These are phyloP conservation scores for Hericium erinaceus DNA, from an alignment of 768 basidiomycete species.

Conservation along the genomic window DNA sequence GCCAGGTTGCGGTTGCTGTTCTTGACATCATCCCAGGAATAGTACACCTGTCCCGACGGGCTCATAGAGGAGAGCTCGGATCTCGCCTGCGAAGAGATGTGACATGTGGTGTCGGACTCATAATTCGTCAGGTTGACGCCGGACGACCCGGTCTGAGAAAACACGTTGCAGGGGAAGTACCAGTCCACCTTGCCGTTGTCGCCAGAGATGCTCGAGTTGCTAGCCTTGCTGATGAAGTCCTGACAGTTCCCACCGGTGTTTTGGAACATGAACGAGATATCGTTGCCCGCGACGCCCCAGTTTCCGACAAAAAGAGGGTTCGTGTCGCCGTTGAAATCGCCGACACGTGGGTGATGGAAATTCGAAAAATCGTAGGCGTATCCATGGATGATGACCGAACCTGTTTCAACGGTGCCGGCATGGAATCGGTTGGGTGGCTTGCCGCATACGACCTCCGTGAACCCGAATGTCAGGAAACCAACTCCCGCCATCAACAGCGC, in stretches of 20 bases:
- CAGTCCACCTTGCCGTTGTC: slow-evolving; percentile 61
- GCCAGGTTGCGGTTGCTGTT: slow-evolving; percentile 69
- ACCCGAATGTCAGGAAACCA: slow-evolving; percentile 97
- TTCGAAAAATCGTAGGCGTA: slow-evolving; percentile 85
- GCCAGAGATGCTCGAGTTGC: slow-evolving; percentile 62
- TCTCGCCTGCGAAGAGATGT: slow-evolving; percentile 48
- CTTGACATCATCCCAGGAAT: slow-evolving; percentile 81
- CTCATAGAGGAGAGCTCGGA: slow-evolving; percentile 37
- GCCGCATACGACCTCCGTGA: slow-evolving; percentile 90
- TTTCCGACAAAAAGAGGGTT: slow-evolving; percentile 76
- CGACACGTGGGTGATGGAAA: slow-evolving; percentile 75
- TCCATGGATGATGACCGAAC: slow-evolving; percentile 89
- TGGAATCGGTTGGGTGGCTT: slow-evolving; percentile 77
- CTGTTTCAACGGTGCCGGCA: slow-evolving; percentile 64
- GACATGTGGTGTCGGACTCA: slow-evolving; percentile 59
- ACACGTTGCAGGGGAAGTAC: slow-evolving; percentile 98
- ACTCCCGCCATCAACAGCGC: slow-evolving; percentile 81
- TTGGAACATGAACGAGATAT: slow-evolving; percentile 94
- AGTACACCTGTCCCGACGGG: slow-evolving; percentile 83
- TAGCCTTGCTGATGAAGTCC: slow-evolving; percentile 62
- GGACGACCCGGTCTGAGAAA: slow-evolving; percentile 56
- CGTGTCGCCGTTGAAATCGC: slow-evolving; percentile 64
- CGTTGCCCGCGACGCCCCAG: slow-evolving; percentile 78
- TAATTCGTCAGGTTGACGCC: slow-evolving; percentile 65
- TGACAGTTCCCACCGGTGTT: slow-evolving; percentile 79